Evolutionary conservation across 2,329 filamentous ascomycete genomes (phyloP), one percentile per base, ranked within the genome.

Genomic region (Lomentospora prolificans): DNA sequence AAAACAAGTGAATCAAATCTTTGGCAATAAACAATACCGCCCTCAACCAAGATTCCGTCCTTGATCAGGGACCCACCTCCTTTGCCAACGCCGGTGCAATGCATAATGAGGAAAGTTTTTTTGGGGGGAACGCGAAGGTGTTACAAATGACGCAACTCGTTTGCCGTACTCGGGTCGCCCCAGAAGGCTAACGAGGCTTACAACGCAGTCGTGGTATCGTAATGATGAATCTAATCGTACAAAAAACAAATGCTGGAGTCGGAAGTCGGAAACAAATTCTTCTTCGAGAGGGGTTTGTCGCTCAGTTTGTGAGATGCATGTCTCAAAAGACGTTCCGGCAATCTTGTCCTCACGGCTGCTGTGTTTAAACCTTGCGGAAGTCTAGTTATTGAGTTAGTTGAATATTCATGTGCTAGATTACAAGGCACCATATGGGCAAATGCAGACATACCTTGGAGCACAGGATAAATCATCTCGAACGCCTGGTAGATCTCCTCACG

Each of bases 401-500:
- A n/a, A n/a, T n/a, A n/a, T n/a, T n/a, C n/a, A n/a, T n/a, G n/a
- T n/a, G n/a, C n/a, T n/a, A n/a, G n/a, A n/a, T n/a, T n/a, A n/a
- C n/a, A n/a, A n/a, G n/a, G n/a, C n/a, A n/a, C n/a, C n/a, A n/a
- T n/a, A n/a, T n/a, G n/a, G n/a, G n/a, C n/a, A n/a, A n/a, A n/a
- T n/a, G n/a, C n/a, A n/a, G n/a, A n/a, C 78, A 64, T 75, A 90
- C 87, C 88, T 78, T 90, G 89, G 67, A 95, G 78, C 75, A 96
- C 91, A 69, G 91, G 91, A 70, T 96, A 96, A 75, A 96, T 96
- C 84, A 95, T 87, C 76, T 95, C 90, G 68, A 96, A 96, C 50
- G 90, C 90, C 71, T 94, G 89, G 68, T 96, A 95, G 63, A 99
- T 97, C 76, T 97, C 94, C 73, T 99, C 94, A 64, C 94, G 87